These are phyloP conservation scores for Suillus bovinus DNA, from an alignment of 768 basidiomycete genomes.

Conservation along the genomic window DNA sequence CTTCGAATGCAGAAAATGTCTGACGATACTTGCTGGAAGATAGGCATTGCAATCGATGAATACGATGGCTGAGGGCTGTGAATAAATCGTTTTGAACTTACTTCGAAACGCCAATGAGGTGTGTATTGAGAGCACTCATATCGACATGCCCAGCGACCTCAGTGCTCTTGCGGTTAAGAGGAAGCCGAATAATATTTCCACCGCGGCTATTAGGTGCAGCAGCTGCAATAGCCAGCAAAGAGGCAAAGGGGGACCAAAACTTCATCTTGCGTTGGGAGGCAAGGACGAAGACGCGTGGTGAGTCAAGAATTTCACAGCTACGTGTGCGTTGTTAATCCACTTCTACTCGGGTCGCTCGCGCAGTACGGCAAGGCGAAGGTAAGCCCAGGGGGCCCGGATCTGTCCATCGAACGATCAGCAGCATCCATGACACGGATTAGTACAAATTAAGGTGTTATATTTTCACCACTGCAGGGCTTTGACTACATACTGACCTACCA, in stretches of 20 bases:
- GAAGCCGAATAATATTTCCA: background rate
- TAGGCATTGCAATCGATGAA: background rate
- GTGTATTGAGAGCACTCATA: background rate
- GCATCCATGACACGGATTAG: background rate
- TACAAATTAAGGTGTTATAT: background rate
- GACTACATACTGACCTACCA: background rate
- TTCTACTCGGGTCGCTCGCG: background rate
- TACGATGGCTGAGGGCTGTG: background rate
- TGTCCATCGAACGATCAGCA: background rate
- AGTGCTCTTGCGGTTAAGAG: background rate
- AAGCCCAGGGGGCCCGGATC: background rate
- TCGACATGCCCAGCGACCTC: background rate
- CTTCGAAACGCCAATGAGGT: background rate
- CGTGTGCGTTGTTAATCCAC: background rate
- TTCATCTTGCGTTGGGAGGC: background rate
- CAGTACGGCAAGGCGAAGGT: background rate
- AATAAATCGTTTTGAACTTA: background rate
- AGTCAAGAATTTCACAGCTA: background rate
- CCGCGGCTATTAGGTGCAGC: background rate
- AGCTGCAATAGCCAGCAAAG: background rate
- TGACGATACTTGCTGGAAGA: constrained; percentile 1
- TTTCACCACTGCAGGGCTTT: background rate
- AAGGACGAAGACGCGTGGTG: background rate
- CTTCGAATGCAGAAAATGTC: constrained; percentile 39
- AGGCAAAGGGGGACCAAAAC: background rate